A percentile compares a stretch with the other conserved stretches of the same genome.
phyloP scores from a whole-genome alignment of 2,329 filamentous ascomycete genomes.

The Scorias spongiosa region DNA sequence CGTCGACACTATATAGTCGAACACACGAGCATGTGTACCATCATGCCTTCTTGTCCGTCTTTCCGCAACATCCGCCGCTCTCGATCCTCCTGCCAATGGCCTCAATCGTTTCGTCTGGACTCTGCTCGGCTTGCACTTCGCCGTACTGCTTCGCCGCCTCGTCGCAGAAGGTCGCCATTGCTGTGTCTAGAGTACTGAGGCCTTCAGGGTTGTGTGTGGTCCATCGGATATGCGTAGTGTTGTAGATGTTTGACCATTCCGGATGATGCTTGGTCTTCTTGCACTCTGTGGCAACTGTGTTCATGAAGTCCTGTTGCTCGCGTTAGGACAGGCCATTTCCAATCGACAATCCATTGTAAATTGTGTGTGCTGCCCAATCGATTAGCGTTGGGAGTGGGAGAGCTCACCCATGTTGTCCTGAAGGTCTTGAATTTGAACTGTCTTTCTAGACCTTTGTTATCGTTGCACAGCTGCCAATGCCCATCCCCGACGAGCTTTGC shows the following conservation, averaged over 20 bases:
- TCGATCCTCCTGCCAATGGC: not conserved
- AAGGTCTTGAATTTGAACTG: slow-evolving; percentile 25
- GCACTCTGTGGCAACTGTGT: slow-evolving; percentile 51
- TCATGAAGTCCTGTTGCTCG: slow-evolving; percentile 53
- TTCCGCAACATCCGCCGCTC: not conserved
- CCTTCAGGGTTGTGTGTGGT: slow-evolving; percentile 55
- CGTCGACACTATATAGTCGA: too few relatives aligned
- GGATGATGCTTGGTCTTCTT: slow-evolving; percentile 57
- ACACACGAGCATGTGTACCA: too few relatives aligned
- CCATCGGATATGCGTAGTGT: slow-evolving; percentile 56
- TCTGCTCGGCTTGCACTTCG: not conserved
- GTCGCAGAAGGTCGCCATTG: slow-evolving; percentile 49
- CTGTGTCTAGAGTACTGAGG: slow-evolving; percentile 47
- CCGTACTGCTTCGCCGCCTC: not conserved
- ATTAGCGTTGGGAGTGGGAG: not conserved
- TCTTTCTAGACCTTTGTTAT: slow-evolving; percentile 20
- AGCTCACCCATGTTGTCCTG: slow-evolving; percentile 22
- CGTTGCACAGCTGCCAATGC: slow-evolving; percentile 17
- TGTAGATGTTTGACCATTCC: slow-evolving; percentile 66
- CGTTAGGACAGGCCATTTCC: not conserved
- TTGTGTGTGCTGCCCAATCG: too few relatives aligned
- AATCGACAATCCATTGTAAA: not conserved
- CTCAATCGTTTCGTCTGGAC: not conserved
- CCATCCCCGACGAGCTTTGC: not conserved
- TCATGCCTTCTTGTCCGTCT: not conserved